Evolutionary conservation across 257 asterid species (phyloP), one percentile per base, ranked within the genome.

Genomic region (Gentiana straminea): DNA sequence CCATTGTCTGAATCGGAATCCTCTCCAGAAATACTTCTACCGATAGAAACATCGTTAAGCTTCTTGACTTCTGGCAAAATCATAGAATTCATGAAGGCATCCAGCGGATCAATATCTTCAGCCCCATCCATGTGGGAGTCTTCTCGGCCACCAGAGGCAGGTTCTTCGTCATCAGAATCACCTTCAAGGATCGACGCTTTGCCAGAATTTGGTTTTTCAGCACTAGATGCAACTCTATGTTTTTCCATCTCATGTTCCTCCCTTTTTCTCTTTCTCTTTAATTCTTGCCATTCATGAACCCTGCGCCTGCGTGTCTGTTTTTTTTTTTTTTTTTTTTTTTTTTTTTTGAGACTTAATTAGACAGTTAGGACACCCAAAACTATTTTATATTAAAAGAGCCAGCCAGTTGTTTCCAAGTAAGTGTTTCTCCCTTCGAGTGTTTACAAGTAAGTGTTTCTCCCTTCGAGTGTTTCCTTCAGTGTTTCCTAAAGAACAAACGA

Each of bases 281-380:
- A 56, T 70, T 84, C 93, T 59, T 87, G 96, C 96, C 94, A 87
- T 74, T 87, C 96, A 66, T 84, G 94, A 61, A 84, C 96, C 71
- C 94, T 76, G 70, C 84, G 82, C 44, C 94, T 82, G 73, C 96
- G 69, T 62, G n/a, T n/a, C n/a, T n/a, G n/a, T n/a, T n/a, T n/a
- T n/a, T n/a, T n/a, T n/a, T n/a, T n/a, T n/a, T n/a, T n/a, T n/a
- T n/a, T n/a, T n/a, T n/a, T n/a, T n/a, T n/a, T n/a, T n/a, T n/a
- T n/a, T n/a, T n/a, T n/a, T n/a, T n/a, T n/a, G n/a, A n/a, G n/a
- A n/a, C n/a, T n/a, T n/a, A n/a, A n/a, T n/a, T n/a, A n/a, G n/a
- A n/a, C n/a, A n/a, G n/a, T n/a, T n/a, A n/a, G n/a, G n/a, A n/a
- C n/a, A n/a, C n/a, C n/a, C n/a, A n/a, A n/a, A n/a, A n/a, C n/a